Evolutionary conservation across 345 rosid genomes (phyloP).

Genomic region (Salix purpurea): DNA sequence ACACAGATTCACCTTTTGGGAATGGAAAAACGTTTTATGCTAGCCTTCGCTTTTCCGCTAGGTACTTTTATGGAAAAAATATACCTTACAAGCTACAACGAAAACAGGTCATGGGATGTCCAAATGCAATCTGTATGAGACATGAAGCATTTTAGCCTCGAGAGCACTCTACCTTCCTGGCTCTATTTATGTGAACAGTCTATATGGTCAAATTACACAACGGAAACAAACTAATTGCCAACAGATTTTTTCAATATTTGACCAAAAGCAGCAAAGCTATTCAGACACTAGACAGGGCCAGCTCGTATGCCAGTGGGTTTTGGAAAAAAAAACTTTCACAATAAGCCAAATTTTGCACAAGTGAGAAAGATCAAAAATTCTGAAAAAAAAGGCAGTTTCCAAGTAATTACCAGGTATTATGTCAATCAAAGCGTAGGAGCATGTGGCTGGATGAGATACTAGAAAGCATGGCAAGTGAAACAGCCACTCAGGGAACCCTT

Average conservation of each 20-base stretch:
- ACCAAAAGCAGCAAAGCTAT: background rate
- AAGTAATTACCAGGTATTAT: constrained; percentile 30
- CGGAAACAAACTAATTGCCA: no score
- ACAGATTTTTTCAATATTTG: background rate
- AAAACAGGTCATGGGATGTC: background rate
- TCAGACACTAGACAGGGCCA: background rate
- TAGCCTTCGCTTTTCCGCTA: background rate
- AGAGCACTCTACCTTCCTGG: background rate
- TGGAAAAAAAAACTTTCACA: background rate
- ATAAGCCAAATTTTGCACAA: background rate
- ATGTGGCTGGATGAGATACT: constrained; percentile 19
- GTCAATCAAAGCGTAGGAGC: background rate
- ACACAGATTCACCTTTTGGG: background rate
- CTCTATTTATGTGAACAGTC: background rate
- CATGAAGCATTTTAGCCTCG: background rate
- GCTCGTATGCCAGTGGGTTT: background rate
- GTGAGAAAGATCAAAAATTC: background rate
- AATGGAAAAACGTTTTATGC: background rate
- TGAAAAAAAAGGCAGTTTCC: background rate
- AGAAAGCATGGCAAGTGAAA: constrained; percentile 81
- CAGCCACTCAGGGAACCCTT: constrained; percentile 76
- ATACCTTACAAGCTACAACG: background rate
- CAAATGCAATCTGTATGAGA: background rate
- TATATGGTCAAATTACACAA: background rate
- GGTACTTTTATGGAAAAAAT: background rate